These are phyloP conservation scores for Fusarium sp. DNA, from an alignment of 2,329 filamentous ascomycete species.

Conservation along the genomic window DNA sequence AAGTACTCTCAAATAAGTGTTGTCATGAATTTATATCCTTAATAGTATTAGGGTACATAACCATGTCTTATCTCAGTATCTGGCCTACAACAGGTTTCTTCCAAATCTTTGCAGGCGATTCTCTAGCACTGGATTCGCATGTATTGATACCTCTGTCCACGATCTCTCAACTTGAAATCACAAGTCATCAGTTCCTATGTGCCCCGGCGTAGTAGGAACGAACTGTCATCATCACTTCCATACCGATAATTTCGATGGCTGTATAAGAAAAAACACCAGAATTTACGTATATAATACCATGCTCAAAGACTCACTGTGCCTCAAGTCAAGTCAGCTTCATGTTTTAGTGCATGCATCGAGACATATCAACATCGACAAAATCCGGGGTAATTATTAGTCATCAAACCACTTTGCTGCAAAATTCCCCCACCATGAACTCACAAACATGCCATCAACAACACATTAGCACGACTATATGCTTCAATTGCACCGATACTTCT, in stretches of 20 bases:
- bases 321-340: background rate
- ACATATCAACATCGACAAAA: constrained; percentile 9
- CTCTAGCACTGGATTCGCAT: background rate
- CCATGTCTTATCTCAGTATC: too few species aligned
- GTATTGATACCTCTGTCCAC: background rate
- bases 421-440: constrained; percentile 12
- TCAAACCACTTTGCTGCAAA: constrained; percentile 21
- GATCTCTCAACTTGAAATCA: background rate
- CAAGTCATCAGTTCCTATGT: background rate
- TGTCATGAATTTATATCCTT: too few species aligned
- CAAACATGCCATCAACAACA: background rate
- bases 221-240: background rate
- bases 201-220: background rate
- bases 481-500: constrained; percentile 3
- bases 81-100: too few species aligned
- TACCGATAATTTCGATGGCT: background rate
- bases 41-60: too few species aligned
- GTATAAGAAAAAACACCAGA: background rate
- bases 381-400: constrained; percentile 39
- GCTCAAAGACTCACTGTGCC: background rate
- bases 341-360: background rate
- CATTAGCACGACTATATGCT: constrained; percentile 20
- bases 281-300: too few species aligned
- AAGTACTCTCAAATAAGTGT: background rate
- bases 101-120: background rate